Conservation (phyloP, 352 stramenopile genomes). For the Thalassiosira pacifica region DNA sequence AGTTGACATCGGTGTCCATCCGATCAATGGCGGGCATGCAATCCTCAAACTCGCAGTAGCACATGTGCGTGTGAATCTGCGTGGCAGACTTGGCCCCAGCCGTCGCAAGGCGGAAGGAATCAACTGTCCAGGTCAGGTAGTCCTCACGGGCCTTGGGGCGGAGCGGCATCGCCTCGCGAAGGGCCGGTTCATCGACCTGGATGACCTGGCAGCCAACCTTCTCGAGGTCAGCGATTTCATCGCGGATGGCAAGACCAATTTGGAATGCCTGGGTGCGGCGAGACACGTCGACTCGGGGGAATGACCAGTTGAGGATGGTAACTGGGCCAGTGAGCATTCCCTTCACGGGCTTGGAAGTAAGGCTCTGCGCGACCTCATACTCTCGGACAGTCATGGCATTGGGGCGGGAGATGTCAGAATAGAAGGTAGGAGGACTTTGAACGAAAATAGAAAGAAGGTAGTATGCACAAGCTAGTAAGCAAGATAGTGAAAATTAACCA, state of each 20-base stretch:
- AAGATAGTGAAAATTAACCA: no score
- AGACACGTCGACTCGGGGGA: conserved; percentile 91
- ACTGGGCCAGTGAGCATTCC: conserved; percentile 94
- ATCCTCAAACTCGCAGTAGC: conserved; percentile 95
- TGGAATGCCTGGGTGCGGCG: conserved; percentile 91
- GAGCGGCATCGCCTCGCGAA: conserved; percentile 92
- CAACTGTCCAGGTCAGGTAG: conserved; percentile 78
- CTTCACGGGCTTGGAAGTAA: conserved; percentile 91
- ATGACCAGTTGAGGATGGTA: conserved; percentile 96
- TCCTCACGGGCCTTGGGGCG: conserved; percentile 71
- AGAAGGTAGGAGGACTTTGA: conserved; percentile 93
- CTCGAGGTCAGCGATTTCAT: conserved; percentile 93
- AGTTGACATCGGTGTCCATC: conserved; percentile 94
- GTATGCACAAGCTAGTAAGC: no score
- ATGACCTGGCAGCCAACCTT: conserved; percentile 90
- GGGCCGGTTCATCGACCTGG: conserved; percentile 92
- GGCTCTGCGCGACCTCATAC: conserved; percentile 91
- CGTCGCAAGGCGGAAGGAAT: conserved; percentile 90
- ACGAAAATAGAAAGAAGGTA: no score
- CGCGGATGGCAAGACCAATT: conserved; percentile 90
- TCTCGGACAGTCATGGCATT: conserved; percentile 91
- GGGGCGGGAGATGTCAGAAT: conserved; percentile 89
- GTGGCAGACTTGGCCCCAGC: conserved; percentile 90
- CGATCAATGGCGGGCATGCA: conserved; percentile 93
- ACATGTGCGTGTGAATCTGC: conserved; percentile 96